Percentiles rank a stretch among this genome's conserved stretches.
phyloP scores from a whole-genome alignment of 768 basidiomycete species.

The Albatrellus ellisii region DNA sequence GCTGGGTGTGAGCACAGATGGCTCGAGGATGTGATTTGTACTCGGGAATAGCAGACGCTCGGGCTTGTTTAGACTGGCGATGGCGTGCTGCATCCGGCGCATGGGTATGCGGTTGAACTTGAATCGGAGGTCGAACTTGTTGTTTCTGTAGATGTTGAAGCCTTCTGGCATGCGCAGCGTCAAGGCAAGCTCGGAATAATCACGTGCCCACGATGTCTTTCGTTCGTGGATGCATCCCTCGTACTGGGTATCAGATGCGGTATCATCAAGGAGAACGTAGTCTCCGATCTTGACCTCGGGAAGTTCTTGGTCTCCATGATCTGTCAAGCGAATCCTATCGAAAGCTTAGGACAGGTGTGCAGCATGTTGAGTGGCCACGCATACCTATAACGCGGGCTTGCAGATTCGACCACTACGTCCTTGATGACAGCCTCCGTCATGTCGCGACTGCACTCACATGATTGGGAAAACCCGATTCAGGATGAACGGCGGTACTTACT shows the following conservation, averaged over 20 bases:
- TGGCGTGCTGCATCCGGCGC: neutral
- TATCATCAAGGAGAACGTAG: neutral
- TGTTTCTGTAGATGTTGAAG: neutral
- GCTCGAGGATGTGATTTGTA: neutral
- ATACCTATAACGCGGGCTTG: neutral
- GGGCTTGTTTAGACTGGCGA: neutral
- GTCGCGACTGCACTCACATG: too few species aligned
- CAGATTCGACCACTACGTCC: neutral
- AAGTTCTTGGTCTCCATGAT: neutral
- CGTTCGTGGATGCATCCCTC: neutral
- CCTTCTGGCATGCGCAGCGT: neutral
- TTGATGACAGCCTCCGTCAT: too few species aligned
- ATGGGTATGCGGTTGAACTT: slow-evolving; percentile 2
- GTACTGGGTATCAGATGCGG: neutral
- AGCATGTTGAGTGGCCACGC: neutral
- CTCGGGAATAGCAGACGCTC: neutral
- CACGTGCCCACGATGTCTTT: neutral
- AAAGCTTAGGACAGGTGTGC: neutral
- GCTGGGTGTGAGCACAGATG: neutral
- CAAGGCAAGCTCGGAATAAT: neutral
- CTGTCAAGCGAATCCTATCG: neutral
- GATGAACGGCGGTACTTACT: neutral
- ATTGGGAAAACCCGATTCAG: neutral
- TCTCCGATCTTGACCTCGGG: neutral
- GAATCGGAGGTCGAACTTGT: neutral